Conservation (phyloP, 192 early-diverging fungal species). For the Oehlia diaphana region DNA sequence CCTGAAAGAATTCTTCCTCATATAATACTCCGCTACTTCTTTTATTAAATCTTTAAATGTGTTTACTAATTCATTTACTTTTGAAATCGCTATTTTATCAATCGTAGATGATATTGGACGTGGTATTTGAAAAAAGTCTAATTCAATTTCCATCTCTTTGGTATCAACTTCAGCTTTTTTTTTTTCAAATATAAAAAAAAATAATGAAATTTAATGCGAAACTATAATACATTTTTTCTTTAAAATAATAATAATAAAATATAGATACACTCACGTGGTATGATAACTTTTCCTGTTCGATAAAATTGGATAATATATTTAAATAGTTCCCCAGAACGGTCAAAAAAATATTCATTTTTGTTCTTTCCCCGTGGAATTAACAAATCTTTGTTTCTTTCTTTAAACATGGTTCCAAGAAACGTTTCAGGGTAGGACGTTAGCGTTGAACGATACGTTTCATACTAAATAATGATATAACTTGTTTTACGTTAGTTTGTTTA, state of each 20-base stretch:
- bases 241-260: too few relatives aligned
- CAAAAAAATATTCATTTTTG: constrained; percentile 22
- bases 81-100: constrained; percentile 3
- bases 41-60: constrained; percentile 5
- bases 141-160: background rate
- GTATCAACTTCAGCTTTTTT: too few relatives aligned
- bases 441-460: constrained; percentile 23
- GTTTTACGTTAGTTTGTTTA: background rate
- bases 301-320: constrained; percentile 24
- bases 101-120: background rate
- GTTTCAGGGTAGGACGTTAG: background rate
- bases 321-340: constrained; percentile 5
- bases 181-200: background rate
- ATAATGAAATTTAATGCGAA: background rate
- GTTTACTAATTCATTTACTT: background rate
- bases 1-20: background rate
- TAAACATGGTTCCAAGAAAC: constrained; percentile 23
- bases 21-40: background rate
- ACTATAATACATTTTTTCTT: too few relatives aligned
- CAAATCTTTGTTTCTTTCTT: background rate
- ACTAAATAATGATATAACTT: constrained; percentile 3
- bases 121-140: constrained; percentile 26
- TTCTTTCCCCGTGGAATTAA: background rate
- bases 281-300: constrained; percentile 19
- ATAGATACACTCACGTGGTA: too few relatives aligned